phyloP scores from a whole-genome alignment of 2,329 filamentous ascomycete species.

The Diaporthe longicolla region DNA sequence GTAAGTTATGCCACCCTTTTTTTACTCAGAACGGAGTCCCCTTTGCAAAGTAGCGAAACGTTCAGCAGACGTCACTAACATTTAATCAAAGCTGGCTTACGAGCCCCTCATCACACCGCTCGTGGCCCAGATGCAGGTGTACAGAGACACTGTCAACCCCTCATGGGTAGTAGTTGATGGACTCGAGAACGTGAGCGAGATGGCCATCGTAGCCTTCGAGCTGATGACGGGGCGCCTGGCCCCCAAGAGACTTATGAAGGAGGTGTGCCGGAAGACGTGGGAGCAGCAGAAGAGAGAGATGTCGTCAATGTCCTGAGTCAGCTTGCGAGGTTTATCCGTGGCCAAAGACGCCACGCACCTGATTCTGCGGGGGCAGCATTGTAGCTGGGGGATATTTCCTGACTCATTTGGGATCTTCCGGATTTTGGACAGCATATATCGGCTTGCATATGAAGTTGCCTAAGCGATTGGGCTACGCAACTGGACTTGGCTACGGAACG shows the following conservation, averaged over 20 bases:
- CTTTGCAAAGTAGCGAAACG: background rate
- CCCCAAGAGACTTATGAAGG: slow-evolving; percentile 77
- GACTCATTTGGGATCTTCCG: background rate
- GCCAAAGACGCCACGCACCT: background rate
- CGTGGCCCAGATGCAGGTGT: slow-evolving; percentile 73
- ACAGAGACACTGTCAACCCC: slow-evolving; percentile 63
- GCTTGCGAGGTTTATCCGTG: background rate
- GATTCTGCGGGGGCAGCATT: background rate
- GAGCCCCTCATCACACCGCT: slow-evolving; percentile 79
- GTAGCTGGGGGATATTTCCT: background rate
- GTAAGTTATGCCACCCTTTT: slow-evolving; percentile 46
- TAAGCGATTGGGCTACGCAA: background rate
- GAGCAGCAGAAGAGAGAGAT: slow-evolving; percentile 53
- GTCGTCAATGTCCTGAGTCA: slow-evolving; percentile 42
- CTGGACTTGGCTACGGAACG: background rate
- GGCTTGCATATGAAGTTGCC: background rate
- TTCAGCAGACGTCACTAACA: slow-evolving; percentile 29
- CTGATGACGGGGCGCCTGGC: slow-evolving; percentile 81
- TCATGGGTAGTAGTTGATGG: slow-evolving; percentile 82
- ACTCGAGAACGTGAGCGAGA: slow-evolving; percentile 79
- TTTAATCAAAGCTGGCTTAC: slow-evolving; percentile 69
- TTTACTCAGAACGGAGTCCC: background rate
- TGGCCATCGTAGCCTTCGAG: slow-evolving; percentile 83
- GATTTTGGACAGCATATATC: background rate
- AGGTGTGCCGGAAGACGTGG: slow-evolving; percentile 64